phyloP scores from a whole-genome alignment of 83 land plant genomes.

The Thuja plicata region DNA sequence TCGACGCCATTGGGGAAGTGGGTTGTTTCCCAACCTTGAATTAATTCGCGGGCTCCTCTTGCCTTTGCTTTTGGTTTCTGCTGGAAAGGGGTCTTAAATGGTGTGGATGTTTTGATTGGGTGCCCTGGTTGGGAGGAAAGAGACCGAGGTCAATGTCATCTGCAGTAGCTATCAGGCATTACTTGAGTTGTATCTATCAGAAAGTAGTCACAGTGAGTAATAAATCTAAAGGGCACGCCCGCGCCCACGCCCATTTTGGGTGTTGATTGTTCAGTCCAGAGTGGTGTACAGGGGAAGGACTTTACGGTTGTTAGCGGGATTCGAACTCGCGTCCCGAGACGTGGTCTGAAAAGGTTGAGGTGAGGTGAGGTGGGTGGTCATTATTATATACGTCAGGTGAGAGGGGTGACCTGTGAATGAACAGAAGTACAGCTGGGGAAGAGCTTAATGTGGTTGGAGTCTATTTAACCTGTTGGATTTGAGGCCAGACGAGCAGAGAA shows the following conservation, averaged over 20 bases:
- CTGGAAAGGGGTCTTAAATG: not conserved
- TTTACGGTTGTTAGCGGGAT: not conserved
- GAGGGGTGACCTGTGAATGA: not conserved
- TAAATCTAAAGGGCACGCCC: not conserved
- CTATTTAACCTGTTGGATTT: too few species aligned
- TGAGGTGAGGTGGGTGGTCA: conserved; percentile 1
- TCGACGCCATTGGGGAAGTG: too few species aligned
- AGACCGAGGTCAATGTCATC: not conserved
- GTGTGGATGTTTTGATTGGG: not conserved
- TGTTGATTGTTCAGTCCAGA: not conserved
- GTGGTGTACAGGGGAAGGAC: not conserved
- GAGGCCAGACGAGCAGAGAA: not conserved
- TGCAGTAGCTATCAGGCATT: not conserved
- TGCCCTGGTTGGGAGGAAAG: not conserved
- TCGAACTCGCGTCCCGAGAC: not conserved
- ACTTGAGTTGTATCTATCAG: too few species aligned
- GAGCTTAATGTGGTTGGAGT: too few species aligned
- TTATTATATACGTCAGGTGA: not conserved
- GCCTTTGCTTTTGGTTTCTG: not conserved
- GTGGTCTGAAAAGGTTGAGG: not conserved
- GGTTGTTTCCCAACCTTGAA: too few species aligned
- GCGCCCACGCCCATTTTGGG: not conserved
- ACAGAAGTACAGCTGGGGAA: not conserved
- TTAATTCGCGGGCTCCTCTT: not conserved
- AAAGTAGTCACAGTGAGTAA: too few species aligned